These are phyloP conservation scores for Melampsora americana DNA, from an alignment of 1,284 basidiomycete species.

Conservation along the genomic window DNA sequence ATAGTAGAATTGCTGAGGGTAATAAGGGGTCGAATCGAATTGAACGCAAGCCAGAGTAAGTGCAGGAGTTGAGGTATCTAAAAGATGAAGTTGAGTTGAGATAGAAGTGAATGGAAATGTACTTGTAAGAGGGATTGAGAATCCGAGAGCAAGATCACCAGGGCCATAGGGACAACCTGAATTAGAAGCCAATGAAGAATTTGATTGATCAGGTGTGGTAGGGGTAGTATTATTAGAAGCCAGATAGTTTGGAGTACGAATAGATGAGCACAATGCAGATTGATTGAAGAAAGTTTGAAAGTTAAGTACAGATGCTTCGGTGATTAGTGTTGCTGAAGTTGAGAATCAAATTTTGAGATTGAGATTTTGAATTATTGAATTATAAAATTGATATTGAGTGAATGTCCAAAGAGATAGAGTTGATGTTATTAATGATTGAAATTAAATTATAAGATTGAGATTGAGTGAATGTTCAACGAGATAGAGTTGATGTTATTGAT, in stretches of 20 bases:
- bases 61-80: constrained; percentile 39
- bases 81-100: constrained; percentile 25
- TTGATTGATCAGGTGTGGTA: not conserved
- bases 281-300: constrained; percentile 37
- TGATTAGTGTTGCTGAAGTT: constrained; percentile 24
- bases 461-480: too few species aligned
- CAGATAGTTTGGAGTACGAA: constrained; percentile 14
- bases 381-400: too few species aligned
- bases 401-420: too few species aligned
- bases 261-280: constrained; percentile 33
- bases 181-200: not conserved
- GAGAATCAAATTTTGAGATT: not conserved
- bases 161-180: constrained; percentile 41
- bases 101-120: constrained; percentile 10
- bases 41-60: constrained; percentile 40
- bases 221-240: not conserved
- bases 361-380: not conserved
- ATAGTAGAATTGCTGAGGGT: constrained; percentile 8
- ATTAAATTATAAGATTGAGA: too few species aligned
- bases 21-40: constrained; percentile 23
- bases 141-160: constrained; percentile 22
- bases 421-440: too few species aligned
- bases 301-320: constrained; percentile 20
- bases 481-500: too few species aligned
- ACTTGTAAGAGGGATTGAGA: constrained; percentile 15